Conservation (phyloP, 805 yeast genomes). For the Myxozyma geophila region DNA sequence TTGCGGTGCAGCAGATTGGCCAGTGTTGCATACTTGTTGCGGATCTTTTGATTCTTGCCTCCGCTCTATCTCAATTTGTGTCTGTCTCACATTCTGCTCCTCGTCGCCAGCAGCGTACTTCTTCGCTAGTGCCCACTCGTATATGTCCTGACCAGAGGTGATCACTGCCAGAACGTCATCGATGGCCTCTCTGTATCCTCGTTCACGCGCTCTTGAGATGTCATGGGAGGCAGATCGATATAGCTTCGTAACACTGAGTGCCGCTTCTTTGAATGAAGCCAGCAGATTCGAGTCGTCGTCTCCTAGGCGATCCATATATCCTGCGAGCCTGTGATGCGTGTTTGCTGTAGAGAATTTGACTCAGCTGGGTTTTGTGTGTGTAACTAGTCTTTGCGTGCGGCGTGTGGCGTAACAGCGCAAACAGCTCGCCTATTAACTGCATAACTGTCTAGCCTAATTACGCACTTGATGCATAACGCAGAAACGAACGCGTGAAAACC, state of each 20-base stretch:
- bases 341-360: constrained; percentile 1
- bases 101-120: constrained; percentile 19
- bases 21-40: not conserved
- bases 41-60: not conserved
- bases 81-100: not conserved
- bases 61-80: not conserved
- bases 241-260: constrained; percentile 69
- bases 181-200: constrained; percentile 66
- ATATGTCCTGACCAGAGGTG: constrained; percentile 34
- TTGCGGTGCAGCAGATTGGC: not conserved
- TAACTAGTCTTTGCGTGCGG: constrained; percentile 2
- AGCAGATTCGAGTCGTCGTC: constrained; percentile 60
- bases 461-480: not conserved
- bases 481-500: not conserved
- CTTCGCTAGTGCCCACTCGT: constrained; percentile 35
- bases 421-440: not conserved
- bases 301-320: constrained; percentile 40
- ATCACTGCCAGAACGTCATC: constrained; percentile 54
- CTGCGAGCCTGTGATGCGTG: not conserved
- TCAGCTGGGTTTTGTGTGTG: not conserved
- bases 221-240: constrained; percentile 65
- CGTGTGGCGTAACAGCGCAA: constrained; percentile 9
- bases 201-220: constrained; percentile 52
- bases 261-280: constrained; percentile 70
- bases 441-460: not conserved